Evolutionary conservation across 2,329 filamentous ascomycete species (phyloP).

Genomic region (Beauveria sp.): DNA sequence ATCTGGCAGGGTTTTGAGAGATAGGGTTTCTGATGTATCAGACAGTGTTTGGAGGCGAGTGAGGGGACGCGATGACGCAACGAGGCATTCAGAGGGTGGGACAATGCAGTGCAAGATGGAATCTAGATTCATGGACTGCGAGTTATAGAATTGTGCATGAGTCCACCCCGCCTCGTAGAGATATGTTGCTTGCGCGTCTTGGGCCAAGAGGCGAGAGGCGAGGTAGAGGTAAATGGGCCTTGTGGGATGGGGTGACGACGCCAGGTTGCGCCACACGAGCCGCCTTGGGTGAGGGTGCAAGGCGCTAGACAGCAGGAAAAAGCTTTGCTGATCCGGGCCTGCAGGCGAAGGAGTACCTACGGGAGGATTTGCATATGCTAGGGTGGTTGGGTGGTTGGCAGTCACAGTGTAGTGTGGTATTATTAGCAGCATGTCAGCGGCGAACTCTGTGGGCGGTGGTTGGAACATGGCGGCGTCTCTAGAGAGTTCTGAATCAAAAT

Average conservation of each 20-base stretch:
- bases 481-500: not conserved
- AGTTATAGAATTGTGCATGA: not conserved
- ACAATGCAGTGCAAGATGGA: not conserved
- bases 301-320: not conserved
- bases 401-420: not conserved
- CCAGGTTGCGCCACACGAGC: conserved; percentile 3
- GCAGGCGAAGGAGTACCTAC: not conserved
- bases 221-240: not conserved
- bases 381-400: not conserved
- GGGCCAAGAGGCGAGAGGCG: not conserved
- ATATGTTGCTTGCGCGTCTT: conserved; percentile 6
- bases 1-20: not conserved
- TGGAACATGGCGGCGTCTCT: not conserved
- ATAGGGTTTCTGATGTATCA: not conserved
- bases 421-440: conserved; percentile 3
- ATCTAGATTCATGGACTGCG: not conserved
- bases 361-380: not conserved
- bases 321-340: not conserved
- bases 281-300: not conserved
- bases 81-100: not conserved
- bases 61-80: conserved; percentile 1
- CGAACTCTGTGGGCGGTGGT: not conserved
- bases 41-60: not conserved
- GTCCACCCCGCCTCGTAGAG: not conserved
- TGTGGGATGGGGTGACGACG: conserved; percentile 6